Base-by-base conservation (phyloP, 2,329 filamentous ascomycete genomes). In the Aspergillus neoniger region DNA sequence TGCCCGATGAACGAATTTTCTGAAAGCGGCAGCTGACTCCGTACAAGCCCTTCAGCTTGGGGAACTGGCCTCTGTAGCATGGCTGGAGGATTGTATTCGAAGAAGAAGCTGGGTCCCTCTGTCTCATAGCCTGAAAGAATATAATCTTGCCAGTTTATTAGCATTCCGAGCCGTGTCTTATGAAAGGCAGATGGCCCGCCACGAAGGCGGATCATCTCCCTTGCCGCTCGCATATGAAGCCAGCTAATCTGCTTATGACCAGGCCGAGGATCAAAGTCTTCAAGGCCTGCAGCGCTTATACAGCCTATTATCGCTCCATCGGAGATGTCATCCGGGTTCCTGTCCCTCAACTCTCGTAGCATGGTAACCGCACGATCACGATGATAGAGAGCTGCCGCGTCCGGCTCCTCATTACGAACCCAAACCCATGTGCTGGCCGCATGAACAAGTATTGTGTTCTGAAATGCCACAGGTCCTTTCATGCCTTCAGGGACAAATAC, bases 131-230 rank as follows among this genome's bases (percentile, higher is more conserved):
- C 76, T 0, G 74, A 72, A 44, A 78, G 68, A 32, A 76, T 76
- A 60, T 78, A 78, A 62, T 78, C 76, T 59, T 75, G 74, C 76
- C 76, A 78, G 55, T 79, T 77, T 47, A 77, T 77, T 51, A 79
- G 61, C 73, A 76, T 78, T 3, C 72, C 74, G 44, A 78, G 62
- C 19, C 70, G 75, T 36, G 74, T 76, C 41, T 76, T 69, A 32
- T 70, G 65, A 55, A 78, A 76, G 8, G 71, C 74, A 14, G 65
- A 62, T 5, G 76, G 74, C 2, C 76, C 76, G 7, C 76, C 76
- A 30, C 76, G 71, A 7, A 69, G 66, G 36, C 72, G 69, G 30
- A 78, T 77, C 71, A 76, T 77, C 55, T 74, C 69, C 39, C 72
- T 68, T 12, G 75, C 76, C 19, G 71, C 74, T 43, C 74, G 72